Base-by-base conservation (phyloP, 169 alveolate genomes). In the Theileria orientalis region DNA sequence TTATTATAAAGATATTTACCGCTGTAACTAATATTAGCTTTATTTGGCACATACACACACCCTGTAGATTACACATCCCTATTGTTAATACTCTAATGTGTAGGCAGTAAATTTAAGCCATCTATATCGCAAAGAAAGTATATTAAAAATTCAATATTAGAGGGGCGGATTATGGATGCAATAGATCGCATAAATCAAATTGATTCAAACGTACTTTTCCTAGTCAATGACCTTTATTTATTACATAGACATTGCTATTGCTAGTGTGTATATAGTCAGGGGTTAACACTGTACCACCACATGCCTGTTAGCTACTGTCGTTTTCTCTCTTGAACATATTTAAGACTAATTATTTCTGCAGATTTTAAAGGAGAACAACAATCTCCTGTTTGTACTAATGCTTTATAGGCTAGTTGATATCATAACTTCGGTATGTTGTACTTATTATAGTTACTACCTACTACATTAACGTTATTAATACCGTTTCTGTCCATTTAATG, bases 91-190 rank as follows among this genome's bases (percentile, higher is more conserved):
- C 41, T 23, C 14, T 30, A 61, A n/a, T n/a, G n/a, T n/a, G n/a
- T 63, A 60, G 52, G 19, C 29, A 70, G 25, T 30, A 85, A 69
- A 25, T 73, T 60, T 32, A 62, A 70, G 32, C 75, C 71, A 23
- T 27, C 85, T 23, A 73, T 82, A 82, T 64, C 79, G 62, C 70
- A 54, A 21, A 72, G 89, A 42, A 51, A 40, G 59, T 6, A 13
- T 14, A 64, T 74, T 41, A 82, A 37, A 25, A 42, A 74, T 5
- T 74, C 85, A 11, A 74, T 82, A 2, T n/a, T 82, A 51, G 72
- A 61, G 57, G 79, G 84, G 19, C 63, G 69, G 42, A 67, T 46
- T 13, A 32, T 25, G 42, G 84, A 82, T 2, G 89, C 84, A 21
- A 56, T 56, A 37, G 49, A 46, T 25, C 44, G 46, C 21, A 73